These are phyloP conservation scores for Coleophoma cylindrospora DNA, from an alignment of 2,329 filamentous ascomycete species.

Conservation along the genomic window DNA sequence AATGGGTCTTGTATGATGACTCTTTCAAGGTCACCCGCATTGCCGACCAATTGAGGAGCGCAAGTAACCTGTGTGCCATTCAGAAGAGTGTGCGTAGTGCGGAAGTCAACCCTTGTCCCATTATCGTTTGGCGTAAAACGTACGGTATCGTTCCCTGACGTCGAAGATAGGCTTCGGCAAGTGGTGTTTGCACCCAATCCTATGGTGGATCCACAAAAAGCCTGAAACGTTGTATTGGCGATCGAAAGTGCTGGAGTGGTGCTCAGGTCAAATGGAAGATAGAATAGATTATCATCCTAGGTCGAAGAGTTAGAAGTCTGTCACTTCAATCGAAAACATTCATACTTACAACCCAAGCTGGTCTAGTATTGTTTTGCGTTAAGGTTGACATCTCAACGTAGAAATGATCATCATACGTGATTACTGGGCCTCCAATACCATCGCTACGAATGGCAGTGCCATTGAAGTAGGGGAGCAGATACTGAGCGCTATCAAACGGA, in stretches of 20 bases:
- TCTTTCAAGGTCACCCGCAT: not conserved
- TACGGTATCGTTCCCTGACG: not conserved
- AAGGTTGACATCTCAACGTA: slow-evolving; percentile 40
- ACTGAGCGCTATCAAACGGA: slow-evolving; percentile 1
- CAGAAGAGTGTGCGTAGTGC: slow-evolving; percentile 1
- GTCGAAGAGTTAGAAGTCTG: not conserved
- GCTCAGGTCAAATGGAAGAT: slow-evolving; percentile 35
- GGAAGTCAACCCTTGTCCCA: slow-evolving; percentile 2
- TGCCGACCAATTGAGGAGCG: not conserved
- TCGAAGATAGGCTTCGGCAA: slow-evolving; percentile 23
- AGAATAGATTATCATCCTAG: slow-evolving; percentile 34
- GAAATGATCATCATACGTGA: slow-evolving; percentile 35
- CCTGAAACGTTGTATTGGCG: not conserved
- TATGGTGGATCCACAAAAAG: slow-evolving; percentile 23
- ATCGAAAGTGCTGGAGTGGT: not conserved
- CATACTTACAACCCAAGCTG: slow-evolving; percentile 38
- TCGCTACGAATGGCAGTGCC: not conserved
- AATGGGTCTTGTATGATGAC: no score
- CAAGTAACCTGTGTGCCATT: slow-evolving; percentile 7
- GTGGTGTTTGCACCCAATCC: slow-evolving; percentile 29
- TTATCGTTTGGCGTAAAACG: not conserved
- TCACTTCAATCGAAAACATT: not conserved
- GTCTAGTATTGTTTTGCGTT: slow-evolving; percentile 34
- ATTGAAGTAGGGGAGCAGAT: slow-evolving; percentile 7
- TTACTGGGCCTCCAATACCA: not conserved